Conservation (phyloP, 2,329 filamentous ascomycete species). For the Alternaria consortialis region DNA sequence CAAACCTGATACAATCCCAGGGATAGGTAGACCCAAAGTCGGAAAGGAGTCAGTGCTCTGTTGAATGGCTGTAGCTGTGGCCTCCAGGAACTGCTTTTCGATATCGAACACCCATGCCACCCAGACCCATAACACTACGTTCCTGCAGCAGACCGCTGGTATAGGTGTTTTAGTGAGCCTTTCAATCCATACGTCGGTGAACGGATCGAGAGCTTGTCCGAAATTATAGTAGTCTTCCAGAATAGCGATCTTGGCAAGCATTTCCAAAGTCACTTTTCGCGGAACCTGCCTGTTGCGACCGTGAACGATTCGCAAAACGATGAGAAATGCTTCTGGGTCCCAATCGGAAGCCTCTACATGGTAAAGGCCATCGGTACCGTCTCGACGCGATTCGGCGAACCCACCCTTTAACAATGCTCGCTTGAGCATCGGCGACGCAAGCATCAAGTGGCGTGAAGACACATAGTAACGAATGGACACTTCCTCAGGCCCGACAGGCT, state of each 20-base stretch:
- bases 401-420: neutral
- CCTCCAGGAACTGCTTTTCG: neutral
- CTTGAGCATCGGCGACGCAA: neutral
- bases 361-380: neutral
- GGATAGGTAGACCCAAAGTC: neutral
- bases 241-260: constrained; percentile 3
- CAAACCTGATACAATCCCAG: neutral
- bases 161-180: neutral
- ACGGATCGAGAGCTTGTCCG: neutral
- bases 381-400: neutral
- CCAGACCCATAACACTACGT: constrained; percentile 5
- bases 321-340: constrained; percentile 2
- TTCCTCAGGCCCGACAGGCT: neutral
- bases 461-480: neutral
- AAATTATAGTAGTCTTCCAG: constrained; percentile 6
- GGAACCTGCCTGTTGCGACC: constrained; percentile 5
- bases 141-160: neutral
- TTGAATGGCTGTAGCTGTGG: neutral
- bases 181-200: neutral
- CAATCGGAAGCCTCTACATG: neutral
- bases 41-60: neutral
- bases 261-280: neutral
- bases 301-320: neutral
- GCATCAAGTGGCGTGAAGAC: constrained; percentile 9
- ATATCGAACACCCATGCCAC: neutral